A percentile compares a stretch with the other conserved stretches of the same genome.
Evolutionary conservation across 768 basidiomycete genomes (phyloP).

Genomic region (Ramaria sp.): DNA sequence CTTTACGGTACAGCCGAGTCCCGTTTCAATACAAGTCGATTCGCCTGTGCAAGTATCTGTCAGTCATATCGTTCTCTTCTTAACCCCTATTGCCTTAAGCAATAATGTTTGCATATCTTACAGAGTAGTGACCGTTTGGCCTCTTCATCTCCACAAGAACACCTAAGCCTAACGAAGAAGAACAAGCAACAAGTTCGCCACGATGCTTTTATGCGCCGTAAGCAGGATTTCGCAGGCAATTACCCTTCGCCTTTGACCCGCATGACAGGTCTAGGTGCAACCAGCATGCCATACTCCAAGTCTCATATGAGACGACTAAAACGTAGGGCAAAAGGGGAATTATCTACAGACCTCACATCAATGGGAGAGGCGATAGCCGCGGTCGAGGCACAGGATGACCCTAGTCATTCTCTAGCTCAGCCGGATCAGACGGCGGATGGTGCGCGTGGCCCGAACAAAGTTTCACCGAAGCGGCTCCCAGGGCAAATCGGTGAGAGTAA

Average conservation of each 20-base stretch:
- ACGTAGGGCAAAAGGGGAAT: slow-evolving; percentile 41
- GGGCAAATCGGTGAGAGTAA: slow-evolving; percentile 64
- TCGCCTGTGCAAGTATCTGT: slow-evolving; percentile 32
- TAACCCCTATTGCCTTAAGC: background rate
- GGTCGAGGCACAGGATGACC: slow-evolving; percentile 3
- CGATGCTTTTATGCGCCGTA: slow-evolving; percentile 60
- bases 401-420: background rate
- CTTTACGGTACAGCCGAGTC: slow-evolving; percentile 40
- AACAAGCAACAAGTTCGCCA: slow-evolving; percentile 56
- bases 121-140: slow-evolving; percentile 38
- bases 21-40: slow-evolving; percentile 36
- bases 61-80: slow-evolving; percentile 12
- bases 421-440: background rate
- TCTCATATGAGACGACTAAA: slow-evolving; percentile 62
- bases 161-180: slow-evolving; percentile 43
- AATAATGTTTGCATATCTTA: slow-evolving; percentile 8
- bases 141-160: slow-evolving; percentile 17
- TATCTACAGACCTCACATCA: slow-evolving; percentile 21
- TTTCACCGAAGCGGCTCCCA: slow-evolving; percentile 21
- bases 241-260: background rate
- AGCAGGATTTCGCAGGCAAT: slow-evolving; percentile 9
- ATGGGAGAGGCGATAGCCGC: slow-evolving; percentile 21
- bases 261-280: slow-evolving; percentile 37
- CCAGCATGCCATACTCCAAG: slow-evolving; percentile 52
- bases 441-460: background rate